Conservation (phyloP, 176 grass and related monocot species). For the Lolium rigidum region DNA sequence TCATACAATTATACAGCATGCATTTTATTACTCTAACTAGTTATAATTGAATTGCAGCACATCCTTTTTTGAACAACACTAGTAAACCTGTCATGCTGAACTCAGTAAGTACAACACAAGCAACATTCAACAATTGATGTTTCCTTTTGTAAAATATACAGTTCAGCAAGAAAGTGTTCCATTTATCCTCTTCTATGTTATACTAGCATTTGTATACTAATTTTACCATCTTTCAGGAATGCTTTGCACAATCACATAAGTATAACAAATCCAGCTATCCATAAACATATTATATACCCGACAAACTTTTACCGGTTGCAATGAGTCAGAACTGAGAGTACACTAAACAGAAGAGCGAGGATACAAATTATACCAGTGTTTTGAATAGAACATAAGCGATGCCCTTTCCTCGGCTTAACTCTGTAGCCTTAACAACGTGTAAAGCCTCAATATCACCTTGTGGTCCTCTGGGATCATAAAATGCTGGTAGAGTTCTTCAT, state of each 20-base stretch:
- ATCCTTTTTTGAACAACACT: background rate
- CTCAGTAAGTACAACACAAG: background rate
- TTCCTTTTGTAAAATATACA: background rate
- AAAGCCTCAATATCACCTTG: too few relatives aligned
- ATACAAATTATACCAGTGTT: too few relatives aligned
- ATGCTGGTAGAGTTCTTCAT: too few relatives aligned
- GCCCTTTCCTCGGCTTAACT: too few relatives aligned
- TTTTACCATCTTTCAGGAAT: background rate
- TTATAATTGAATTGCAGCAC: background rate
- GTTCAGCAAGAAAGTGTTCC: background rate
- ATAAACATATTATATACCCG: background rate
- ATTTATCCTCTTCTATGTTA: background rate
- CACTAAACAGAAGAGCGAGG: background rate
- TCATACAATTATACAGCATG: background rate
- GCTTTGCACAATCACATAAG: background rate
- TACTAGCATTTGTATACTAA: background rate
- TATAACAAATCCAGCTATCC: background rate
- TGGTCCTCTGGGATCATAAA: too few relatives aligned
- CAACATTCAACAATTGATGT: background rate
- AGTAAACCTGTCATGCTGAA: background rate
- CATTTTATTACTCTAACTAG: background rate
- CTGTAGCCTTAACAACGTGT: too few relatives aligned
- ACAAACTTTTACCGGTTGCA: background rate
- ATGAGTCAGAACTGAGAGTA: background rate
- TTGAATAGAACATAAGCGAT: too few relatives aligned